Evolutionary conservation across 2,329 filamentous ascomycete species (phyloP), one percentile per base, ranked within the genome.

Genomic region (Mollisia scopiformis): DNA sequence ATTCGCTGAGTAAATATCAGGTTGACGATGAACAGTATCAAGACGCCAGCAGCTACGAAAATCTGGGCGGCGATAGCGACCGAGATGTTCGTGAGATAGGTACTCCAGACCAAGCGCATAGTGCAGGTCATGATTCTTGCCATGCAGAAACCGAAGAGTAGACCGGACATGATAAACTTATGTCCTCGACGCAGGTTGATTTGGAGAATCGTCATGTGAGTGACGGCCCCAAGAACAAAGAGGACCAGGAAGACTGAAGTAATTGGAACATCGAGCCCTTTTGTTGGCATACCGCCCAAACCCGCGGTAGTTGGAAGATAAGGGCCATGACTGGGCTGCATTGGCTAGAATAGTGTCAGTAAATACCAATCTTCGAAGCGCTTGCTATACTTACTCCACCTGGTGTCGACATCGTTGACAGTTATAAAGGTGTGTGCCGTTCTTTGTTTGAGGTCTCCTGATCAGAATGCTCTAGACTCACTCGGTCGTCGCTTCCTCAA

Each of bases 21-120:
- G 76, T 96, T 95, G 75, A 92, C 78, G 69, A 94, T 77, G 75
- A 91, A 94, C 27, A 96, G 78, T 7, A 96, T 75, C 33, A 96
- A 73, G 16, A 93, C 86, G 43, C 69, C 69, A 3, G 67, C 69
- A 14, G 65, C 51, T 2, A 69, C 64, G 31, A 72, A 69, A 3
- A 72, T 63, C 8, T 65, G 59, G 19, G 68, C 67, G 0, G 69
- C 69, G 16, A 72, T 71, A 8, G 61, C 68, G 14, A 71, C 53
- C 11, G 46, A 35, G 23, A 69, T 50, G 33, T 67, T 65, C 14
- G 14, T 56, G 1, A 57, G 51, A 25, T 70, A 57, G 10, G 91
- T 92, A 0, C 89, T 88, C 82, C 82, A 85, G n/a, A 75, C 80
- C 4, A 85, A 83, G 10, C 83, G 79, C 56, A 85, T 72, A n/a